Evolutionary conservation across 169 alveolate genomes (phyloP), one percentile per base, ranked within the genome.

Genomic region (Babesia bigemina): DNA sequence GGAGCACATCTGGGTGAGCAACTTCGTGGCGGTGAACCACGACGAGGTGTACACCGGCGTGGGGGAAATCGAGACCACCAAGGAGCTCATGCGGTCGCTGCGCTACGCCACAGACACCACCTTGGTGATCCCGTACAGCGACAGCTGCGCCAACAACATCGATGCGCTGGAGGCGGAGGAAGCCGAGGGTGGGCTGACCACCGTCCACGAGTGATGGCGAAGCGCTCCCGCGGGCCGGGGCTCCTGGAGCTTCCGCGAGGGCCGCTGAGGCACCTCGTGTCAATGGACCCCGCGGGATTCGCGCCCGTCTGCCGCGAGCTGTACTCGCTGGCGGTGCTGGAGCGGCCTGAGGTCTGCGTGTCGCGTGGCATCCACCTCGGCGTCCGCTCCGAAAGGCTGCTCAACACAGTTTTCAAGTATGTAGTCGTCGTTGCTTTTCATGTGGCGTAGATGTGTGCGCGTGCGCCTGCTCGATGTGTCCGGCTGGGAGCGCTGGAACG

Each of bases 1-100:
- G 75, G 94, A 92, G 63, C 96, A 92, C 63, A 86, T 92, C 19
- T 92, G 96, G 96, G 86, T 92, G 28, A 83, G 86, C 50, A 92
- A 92, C 70, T 93, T 93, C 22, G 90, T 93, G 12, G 96, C 95
- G 16, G 96, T 92, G 33, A 87, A 90, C 59, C 84, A 87, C 69
- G 95, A 92, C 47, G 88, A 86, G 45, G 61, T 90, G 22, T 12
- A 16, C 39, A n/a, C 47, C 36, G 39, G 36, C 67, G 63, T 39
- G 50, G 79, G 72, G 72, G 53, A 21, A 16, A 19, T 19, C 26
- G 58, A 26, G 55, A 21, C 47, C 13, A 29, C 67, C 22, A 53
- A 49, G 21, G 89, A 73, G 29, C 49, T 73, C 53, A 63, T 70
- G 13, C 63, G 55, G 49, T 62, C 85, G 22, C 61, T 82, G 60